Conservation (phyloP, 768 basidiomycete species). For the Psilocybe subaeruginosa region DNA sequence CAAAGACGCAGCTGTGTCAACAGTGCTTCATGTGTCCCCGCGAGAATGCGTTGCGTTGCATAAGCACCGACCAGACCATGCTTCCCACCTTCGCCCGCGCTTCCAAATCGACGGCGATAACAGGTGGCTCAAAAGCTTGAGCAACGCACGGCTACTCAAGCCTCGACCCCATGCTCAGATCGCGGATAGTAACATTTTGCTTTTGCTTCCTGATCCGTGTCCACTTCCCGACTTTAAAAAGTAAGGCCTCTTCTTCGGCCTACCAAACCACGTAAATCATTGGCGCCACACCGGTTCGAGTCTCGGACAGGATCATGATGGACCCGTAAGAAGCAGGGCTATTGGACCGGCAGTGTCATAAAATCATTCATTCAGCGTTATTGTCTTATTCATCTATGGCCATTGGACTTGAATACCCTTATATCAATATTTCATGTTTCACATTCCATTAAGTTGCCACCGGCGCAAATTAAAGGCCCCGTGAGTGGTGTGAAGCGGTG, state of each 20-base stretch:
- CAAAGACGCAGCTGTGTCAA: too few relatives aligned
- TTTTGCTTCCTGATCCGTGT: constrained; percentile 6
- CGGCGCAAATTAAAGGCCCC: constrained; percentile 10
- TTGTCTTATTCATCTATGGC: too few relatives aligned
- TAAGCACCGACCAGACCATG: too few relatives aligned
- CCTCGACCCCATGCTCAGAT: not conserved
- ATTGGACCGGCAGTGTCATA: not conserved
- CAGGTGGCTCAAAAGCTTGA: not conserved
- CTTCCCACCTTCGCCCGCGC: not conserved
- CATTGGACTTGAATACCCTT: not conserved
- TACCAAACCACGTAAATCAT: too few relatives aligned
- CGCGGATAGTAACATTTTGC: not conserved
- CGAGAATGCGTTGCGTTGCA: too few relatives aligned
- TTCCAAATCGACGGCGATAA: not conserved
- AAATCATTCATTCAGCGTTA: too few relatives aligned
- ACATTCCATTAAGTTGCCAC: not conserved
- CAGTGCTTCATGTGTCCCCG: too few relatives aligned
- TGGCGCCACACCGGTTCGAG: not conserved
- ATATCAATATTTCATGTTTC: not conserved
- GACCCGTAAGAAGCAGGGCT: not conserved
- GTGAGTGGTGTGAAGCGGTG: not conserved
- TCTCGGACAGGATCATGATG: not conserved
- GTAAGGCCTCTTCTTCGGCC: too few relatives aligned
- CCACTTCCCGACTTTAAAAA: not conserved
- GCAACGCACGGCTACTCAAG: not conserved